Base-by-base conservation (phyloP, 306 rosid genomes). In the Prosopis cineraria region DNA sequence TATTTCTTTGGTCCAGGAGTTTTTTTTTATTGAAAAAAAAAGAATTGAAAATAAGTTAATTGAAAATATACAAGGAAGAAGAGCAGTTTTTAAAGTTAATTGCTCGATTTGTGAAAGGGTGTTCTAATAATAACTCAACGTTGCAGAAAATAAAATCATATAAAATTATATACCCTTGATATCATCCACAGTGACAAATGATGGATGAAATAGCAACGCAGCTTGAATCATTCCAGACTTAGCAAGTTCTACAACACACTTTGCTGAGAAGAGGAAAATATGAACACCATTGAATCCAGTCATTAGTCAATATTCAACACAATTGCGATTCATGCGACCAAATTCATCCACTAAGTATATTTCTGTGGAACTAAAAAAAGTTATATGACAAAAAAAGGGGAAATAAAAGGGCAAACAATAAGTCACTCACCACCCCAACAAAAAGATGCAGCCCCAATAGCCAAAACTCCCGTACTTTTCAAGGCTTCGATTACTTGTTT, bases 181-280 rank as follows among this genome's bases (percentile, higher is more conserved):
- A 80, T 91, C 97, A 27, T 91, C 94, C 45, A 87, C 40, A 65
- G 88, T 72, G 73, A 91, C 85, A 37, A 86, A 72, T 47, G 97
- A 82, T 19, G 94, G 97, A 85, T 94, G 97, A 10, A 86, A 74
- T 33, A 90, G 72, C 55, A 85, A 93, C 40, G 82, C 93, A 82
- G 96, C 88, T 76, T 87, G 88, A 67, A 94, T 85, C 31, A 75
- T 66, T 80, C 70, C 44, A 33, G 68, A 44, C 76, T 87, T 88
- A 0, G 87, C 82, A 36, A 91, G 97, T 80, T 85, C 91, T 86
- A 85, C 89, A 71, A 81, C 97, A 68, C 82, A 92, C 91, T 91
- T 94, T 48, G 87, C 98, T 94, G 88, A 69, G 47, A 78, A 70
- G 44, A 76, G 60, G 37, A 56, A 44, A 45, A 65, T 68, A 29